Evolutionary conservation across 2,329 filamentous ascomycete species (phyloP), one percentile per base, ranked within the genome.

Genomic region (Gliomastix tumulicola): DNA sequence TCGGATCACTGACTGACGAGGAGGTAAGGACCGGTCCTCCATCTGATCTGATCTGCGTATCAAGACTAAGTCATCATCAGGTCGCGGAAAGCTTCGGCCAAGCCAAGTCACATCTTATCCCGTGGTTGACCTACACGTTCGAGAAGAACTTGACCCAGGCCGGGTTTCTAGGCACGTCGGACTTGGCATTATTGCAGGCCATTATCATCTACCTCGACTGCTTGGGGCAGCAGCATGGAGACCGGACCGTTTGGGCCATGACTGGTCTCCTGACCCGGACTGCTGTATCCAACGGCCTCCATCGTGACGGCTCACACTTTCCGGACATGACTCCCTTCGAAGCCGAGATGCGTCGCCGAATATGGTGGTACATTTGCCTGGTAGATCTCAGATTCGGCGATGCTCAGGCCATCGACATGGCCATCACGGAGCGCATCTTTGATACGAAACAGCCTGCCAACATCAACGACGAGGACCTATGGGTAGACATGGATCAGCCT

Each of bases 291-390:
- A 57, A 78, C 18, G 72, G 74, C 1, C 57, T 78, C 21, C 74
- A 79, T 37, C 63, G 72, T 13, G 79, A 84, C 30, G 71, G 72
- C 13, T 62, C 60, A 4, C 56, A 66, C 35, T 70, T 70, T 48
- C 60, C 48, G 2, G 66, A 71, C 10, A 47, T 83, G 3, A 66
- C 66, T 0, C 71, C 74, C 0, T 82, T 79, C 38, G 74, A 83
- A 32, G 63, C 71, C 7, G 77, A 84, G 48, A 75, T 82, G 56
- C 67, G 79, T 15, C 66, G 79, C 5, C 64, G 79, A 3, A 50
- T 81, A 1, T 84, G 79, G 66, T 82, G 76, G 69, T 66, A 70
- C 16, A 61, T 84, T 3, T 65, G 72, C 30, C 65, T 77, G 5
- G 50, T 82, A 2, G 80, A 84, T 41, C 60, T 74, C 9, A 65